Evolutionary conservation across 176 grass and related monocot genomes (phyloP).

Genomic region (Avena insularis): DNA sequence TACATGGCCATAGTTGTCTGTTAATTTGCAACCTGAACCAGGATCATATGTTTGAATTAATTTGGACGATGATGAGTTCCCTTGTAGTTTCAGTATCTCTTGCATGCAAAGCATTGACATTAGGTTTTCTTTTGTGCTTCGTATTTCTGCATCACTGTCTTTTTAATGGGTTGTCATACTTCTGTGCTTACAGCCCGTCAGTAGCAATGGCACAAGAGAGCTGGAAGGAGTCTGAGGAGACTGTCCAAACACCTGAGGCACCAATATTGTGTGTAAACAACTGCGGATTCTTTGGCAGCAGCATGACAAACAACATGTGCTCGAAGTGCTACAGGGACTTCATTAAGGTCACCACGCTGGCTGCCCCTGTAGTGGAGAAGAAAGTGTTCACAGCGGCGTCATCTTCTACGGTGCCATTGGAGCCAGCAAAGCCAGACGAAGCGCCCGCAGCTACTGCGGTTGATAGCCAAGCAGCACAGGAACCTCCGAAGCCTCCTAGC

Average conservation of each 20-base stretch:
- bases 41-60: background rate
- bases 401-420: constrained; percentile 21
- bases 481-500: constrained; percentile 55
- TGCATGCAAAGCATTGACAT: background rate
- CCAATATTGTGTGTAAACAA: constrained; percentile 77
- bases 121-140: background rate
- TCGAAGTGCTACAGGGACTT: constrained; percentile 75
- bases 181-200: background rate
- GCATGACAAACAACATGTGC: constrained; percentile 76
- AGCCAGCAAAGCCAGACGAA: constrained; percentile 30
- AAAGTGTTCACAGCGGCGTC: constrained; percentile 37
- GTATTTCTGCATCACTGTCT: background rate
- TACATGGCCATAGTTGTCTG: background rate
- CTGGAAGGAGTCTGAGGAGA: constrained; percentile 80
- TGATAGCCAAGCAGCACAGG: constrained; percentile 47
- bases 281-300: constrained; percentile 85
- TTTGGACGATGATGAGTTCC: background rate
- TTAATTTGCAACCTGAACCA: background rate
- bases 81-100: background rate
- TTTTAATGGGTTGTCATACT: background rate
- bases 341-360: constrained; percentile 42
- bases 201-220: constrained; percentile 83
- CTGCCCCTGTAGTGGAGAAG: constrained; percentile 48
- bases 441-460: background rate
- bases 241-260: constrained; percentile 60